Percentiles rank a stretch among this genome's conserved stretches.
phyloP scores from a whole-genome alignment of 176 grass and related monocot species.

The Bolboschoenus planiculmis region DNA sequence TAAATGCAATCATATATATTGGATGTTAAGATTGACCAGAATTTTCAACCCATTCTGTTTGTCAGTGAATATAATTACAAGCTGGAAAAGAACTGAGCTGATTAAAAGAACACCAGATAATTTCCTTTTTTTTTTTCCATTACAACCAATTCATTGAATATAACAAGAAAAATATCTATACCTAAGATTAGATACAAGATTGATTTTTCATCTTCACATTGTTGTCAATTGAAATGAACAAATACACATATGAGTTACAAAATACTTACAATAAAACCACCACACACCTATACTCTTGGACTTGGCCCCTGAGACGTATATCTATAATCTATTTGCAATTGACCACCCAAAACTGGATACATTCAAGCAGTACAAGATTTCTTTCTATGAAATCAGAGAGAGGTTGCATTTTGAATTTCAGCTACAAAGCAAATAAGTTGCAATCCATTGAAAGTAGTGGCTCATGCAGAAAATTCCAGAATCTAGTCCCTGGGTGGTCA shows the following conservation, averaged over 20 bases:
- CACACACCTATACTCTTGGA: not conserved
- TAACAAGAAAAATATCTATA: not conserved
- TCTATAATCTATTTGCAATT: not conserved
- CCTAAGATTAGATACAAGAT: not conserved
- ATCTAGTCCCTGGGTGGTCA: not conserved
- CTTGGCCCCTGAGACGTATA: not conserved
- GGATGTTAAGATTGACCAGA: not conserved
- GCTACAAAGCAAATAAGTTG: not conserved
- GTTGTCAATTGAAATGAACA: not conserved
- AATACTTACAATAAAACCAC: not conserved
- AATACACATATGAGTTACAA: not conserved
- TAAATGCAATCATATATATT: not conserved
- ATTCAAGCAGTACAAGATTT: not conserved
- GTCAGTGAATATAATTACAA: not conserved
- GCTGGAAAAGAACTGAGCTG: not conserved
- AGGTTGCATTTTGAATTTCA: not conserved
- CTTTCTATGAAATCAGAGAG: not conserved
- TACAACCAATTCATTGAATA: not conserved
- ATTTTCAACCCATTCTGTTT: not conserved
- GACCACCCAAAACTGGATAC: not conserved
- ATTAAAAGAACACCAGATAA: not conserved
- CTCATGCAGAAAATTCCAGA: not conserved
- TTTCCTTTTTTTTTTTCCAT: not conserved
- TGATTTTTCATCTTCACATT: not conserved
- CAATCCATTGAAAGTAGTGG: not conserved